These are phyloP conservation scores for Atractiella rhizophila DNA, from an alignment of 768 basidiomycete species.

Conservation along the genomic window DNA sequence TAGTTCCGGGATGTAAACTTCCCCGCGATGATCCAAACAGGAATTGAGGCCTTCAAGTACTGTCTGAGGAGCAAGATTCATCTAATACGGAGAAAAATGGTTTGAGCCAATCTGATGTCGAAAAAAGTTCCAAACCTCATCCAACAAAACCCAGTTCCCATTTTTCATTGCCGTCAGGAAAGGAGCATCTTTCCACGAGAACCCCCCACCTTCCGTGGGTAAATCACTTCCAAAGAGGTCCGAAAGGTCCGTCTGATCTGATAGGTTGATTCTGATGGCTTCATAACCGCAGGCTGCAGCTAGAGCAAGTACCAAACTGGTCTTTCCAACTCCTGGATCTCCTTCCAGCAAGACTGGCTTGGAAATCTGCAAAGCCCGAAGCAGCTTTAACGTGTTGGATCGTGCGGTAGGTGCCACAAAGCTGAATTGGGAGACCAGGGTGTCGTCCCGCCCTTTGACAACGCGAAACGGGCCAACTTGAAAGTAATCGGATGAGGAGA, in stretches of 20 bases:
- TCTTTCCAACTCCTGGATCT: conserved; percentile 95
- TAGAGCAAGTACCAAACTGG: conserved; percentile 66
- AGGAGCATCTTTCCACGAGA: conserved; percentile 91
- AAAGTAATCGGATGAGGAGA: conserved; percentile 15
- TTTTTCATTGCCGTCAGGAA: conserved; percentile 76
- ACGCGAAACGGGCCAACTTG: conserved; percentile 47
- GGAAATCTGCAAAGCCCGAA: conserved; percentile 61
- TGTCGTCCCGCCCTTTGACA: conserved; percentile 34
- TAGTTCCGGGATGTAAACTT: conserved; percentile 82
- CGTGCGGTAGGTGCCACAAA: conserved; percentile 68
- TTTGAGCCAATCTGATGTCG: too few relatives aligned
- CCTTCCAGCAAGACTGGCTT: conserved; percentile 92
- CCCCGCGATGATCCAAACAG: conserved; percentile 78
- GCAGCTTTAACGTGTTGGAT: conserved; percentile 62
- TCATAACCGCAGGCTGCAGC: conserved; percentile 52
- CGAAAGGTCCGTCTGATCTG: conserved; percentile 88
- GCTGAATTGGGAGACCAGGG: conserved; percentile 34
- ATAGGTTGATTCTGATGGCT: conserved; percentile 80
- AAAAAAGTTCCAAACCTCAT: too few relatives aligned
- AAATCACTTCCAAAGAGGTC: conserved; percentile 92
- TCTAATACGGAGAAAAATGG: too few relatives aligned
- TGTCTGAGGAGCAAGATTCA: conserved; percentile 93
- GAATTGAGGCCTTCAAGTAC: conserved; percentile 93
- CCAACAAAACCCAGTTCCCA: conserved; percentile 93
- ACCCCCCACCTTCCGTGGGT: conserved; percentile 84